Percentiles rank a stretch among this genome's conserved stretches.
These are phyloP conservation scores for Noccaea bulbosa DNA, from an alignment of 345 rosid species.

Conservation along the genomic window DNA sequence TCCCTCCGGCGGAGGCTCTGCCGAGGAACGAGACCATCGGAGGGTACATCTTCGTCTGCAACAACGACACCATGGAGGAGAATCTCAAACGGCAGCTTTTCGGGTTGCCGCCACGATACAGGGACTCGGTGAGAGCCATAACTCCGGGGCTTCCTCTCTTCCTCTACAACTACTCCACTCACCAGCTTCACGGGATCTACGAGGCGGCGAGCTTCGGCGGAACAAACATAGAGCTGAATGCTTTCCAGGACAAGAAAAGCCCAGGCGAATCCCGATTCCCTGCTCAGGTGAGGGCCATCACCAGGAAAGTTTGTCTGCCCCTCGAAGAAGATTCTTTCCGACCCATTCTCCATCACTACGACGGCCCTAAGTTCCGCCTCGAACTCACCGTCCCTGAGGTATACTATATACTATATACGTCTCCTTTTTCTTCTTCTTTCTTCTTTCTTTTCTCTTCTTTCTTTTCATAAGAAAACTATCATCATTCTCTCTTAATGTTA, in stretches of 20 bases:
- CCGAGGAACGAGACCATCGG: conserved; percentile 93
- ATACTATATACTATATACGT: too few species aligned
- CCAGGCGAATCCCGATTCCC: conserved; percentile 95
- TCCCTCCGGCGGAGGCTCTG: conserved; percentile 87
- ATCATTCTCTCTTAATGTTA: too few species aligned
- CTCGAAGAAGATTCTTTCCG: conserved; percentile 98
- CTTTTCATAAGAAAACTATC: too few species aligned
- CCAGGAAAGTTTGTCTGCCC: conserved; percentile 83
- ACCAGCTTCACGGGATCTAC: conserved; percentile 95
- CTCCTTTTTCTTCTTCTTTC: neutral
- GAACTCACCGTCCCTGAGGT: conserved; percentile 94
- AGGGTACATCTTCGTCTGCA: conserved; percentile 98
- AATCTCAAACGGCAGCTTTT: conserved; percentile 89
- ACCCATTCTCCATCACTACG: conserved; percentile 97
- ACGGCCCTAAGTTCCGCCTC: conserved; percentile 98
- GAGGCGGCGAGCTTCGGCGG: conserved; percentile 99
- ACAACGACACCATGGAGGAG: conserved; percentile 98
- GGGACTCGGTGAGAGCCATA: conserved; percentile 95
- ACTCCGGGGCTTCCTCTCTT: conserved; percentile 98
- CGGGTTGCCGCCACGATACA: conserved; percentile 93
- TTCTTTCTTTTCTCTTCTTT: neutral
- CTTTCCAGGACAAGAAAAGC: conserved; percentile 97
- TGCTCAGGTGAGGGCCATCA: conserved; percentile 91
- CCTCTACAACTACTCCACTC: conserved; percentile 98
- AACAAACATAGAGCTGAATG: conserved; percentile 86